phyloP scores from a whole-genome alignment of 2,329 filamentous ascomycete genomes.

The Aspergillus vadensis region DNA sequence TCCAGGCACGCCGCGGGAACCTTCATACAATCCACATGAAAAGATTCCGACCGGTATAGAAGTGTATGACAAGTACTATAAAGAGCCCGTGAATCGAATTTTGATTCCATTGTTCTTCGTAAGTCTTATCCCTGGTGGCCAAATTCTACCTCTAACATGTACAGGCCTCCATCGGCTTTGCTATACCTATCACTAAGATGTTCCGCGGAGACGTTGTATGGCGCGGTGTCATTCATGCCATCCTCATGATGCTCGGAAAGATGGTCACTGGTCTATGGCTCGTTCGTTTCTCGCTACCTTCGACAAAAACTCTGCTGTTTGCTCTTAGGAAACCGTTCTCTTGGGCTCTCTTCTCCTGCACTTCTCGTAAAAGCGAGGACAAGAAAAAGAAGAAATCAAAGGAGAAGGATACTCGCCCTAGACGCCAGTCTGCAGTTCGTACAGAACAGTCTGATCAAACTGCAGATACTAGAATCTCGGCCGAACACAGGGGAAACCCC shows the following conservation, averaged over 20 bases:
- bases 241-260: constrained; percentile 69
- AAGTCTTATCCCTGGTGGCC: constrained; percentile 27
- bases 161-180: constrained; percentile 68
- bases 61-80: constrained; percentile 53
- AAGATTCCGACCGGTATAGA: constrained; percentile 23
- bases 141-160: not conserved
- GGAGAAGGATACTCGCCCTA: too few relatives aligned
- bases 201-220: constrained; percentile 66
- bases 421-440: too few relatives aligned
- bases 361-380: not conserved
- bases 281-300: constrained; percentile 38
- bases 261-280: constrained; percentile 63
- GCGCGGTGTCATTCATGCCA: constrained; percentile 71
- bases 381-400: too few relatives aligned
- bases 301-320: not conserved
- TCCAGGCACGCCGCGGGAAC: not conserved
- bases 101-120: constrained; percentile 75
- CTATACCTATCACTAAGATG: constrained; percentile 72
- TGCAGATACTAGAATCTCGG: too few relatives aligned
- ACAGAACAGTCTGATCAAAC: too few relatives aligned
- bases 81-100: constrained; percentile 52
- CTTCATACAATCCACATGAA: not conserved
- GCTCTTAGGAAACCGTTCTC: not conserved
- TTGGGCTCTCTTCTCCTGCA: constrained; percentile 12
- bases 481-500: too few relatives aligned